Percentiles rank a stretch among this genome's conserved stretches.
Conservation (phyloP, 352 stramenopile species). For the Phytophthora foliorum region DNA sequence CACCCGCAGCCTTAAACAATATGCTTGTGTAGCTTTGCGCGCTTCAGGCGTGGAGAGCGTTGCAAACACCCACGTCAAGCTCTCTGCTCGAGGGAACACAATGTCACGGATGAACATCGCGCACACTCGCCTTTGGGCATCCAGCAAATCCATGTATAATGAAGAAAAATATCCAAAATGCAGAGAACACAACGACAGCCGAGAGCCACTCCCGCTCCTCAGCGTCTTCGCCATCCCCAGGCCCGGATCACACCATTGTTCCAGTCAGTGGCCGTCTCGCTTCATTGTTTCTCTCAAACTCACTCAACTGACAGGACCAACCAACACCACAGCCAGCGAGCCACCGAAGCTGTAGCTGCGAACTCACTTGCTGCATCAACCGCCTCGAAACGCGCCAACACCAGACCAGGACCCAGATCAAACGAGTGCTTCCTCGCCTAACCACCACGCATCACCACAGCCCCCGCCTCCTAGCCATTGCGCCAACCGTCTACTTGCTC, state of each 20-base stretch:
- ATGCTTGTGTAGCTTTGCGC: conserved; percentile 17
- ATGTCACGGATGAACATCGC: conserved; percentile 27
- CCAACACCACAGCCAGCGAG: conserved; percentile 23
- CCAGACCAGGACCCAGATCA: conserved; percentile 27
- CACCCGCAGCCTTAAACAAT: conserved; percentile 25
- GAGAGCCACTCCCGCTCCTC: conserved; percentile 23
- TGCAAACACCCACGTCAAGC: conserved; percentile 37
- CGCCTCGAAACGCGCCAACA: conserved; percentile 15
- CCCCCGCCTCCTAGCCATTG: conserved; percentile 27
- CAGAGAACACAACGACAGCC: conserved; percentile 49
- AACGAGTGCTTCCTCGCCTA: conserved; percentile 35
- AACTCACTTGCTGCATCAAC: conserved; percentile 9
- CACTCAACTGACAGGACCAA: conserved; percentile 39
- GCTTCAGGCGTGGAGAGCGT: conserved; percentile 16
- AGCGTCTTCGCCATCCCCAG: conserved; percentile 30
- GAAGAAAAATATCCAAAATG: conserved; percentile 55
- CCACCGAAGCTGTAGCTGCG: conserved; percentile 13
- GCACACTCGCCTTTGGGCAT: conserved; percentile 33
- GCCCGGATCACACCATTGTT: conserved; percentile 28
- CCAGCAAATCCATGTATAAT: conserved; percentile 51
- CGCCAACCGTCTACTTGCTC: conserved; percentile 49
- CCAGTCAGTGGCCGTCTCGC: conserved; percentile 31
- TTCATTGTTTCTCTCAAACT: conserved; percentile 48
- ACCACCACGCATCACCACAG: conserved; percentile 29
- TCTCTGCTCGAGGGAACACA: conserved; percentile 37